These are phyloP conservation scores for Hypomontagnella monticulosa DNA, from an alignment of 495 filamentous ascomycete genomes.

Conservation along the genomic window DNA sequence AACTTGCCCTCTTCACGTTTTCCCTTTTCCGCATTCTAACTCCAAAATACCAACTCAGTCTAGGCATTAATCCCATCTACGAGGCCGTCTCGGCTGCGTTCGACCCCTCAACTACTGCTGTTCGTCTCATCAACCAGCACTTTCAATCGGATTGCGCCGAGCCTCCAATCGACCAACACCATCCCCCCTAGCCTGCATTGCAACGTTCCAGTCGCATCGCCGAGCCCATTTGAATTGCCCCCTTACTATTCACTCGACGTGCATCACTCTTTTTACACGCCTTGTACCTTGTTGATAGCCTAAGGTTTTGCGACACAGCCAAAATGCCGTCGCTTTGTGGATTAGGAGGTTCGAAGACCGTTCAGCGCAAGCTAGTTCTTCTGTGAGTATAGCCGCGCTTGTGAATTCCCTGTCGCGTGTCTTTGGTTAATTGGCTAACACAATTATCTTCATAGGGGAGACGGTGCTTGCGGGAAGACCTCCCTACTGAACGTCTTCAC, in stretches of 20 bases:
- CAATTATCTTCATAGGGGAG: constrained; percentile 69
- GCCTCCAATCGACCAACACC: constrained; percentile 21
- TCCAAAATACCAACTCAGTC: constrained; percentile 3
- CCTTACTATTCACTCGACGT: constrained; percentile 11
- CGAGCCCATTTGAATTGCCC: constrained; percentile 24
- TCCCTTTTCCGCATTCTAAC: constrained; percentile 36
- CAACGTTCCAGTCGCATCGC: constrained; percentile 38
- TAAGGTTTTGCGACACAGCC: constrained; percentile 9
- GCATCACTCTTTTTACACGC: not conserved
- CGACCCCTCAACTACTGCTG: not conserved
- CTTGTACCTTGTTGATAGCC: not conserved
- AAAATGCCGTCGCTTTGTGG: constrained; percentile 65
- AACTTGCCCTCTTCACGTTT: constrained; percentile 9
- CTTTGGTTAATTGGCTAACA: constrained; percentile 41
- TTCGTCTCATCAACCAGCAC: not conserved
- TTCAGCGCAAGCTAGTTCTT: constrained; percentile 97
- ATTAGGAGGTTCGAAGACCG: constrained; percentile 73
- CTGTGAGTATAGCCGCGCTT: constrained; percentile 69
- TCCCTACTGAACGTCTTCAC: constrained; percentile 98
- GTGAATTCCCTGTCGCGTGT: constrained; percentile 16
- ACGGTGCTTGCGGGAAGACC: constrained; percentile 98
- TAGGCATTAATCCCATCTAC: not conserved
- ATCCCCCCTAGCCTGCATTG: constrained; percentile 26
- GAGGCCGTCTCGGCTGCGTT: not conserved
- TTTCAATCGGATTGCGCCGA: constrained; percentile 25